These are phyloP conservation scores for Fusarium graminum DNA, from an alignment of 2,329 filamentous ascomycete species.

Conservation along the genomic window DNA sequence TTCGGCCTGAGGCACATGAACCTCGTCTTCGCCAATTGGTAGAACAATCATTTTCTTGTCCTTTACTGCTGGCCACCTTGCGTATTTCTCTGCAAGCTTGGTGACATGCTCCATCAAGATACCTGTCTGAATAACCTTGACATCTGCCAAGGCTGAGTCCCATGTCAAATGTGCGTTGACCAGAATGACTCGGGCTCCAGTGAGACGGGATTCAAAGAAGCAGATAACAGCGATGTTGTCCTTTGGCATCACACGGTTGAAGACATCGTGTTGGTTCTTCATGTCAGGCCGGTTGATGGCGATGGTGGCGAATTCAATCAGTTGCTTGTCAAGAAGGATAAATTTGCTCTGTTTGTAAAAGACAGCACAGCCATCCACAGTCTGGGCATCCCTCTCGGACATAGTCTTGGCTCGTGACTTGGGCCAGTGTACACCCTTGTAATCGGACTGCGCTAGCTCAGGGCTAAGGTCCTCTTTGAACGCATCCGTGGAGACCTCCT, in stretches of 20 bases:
- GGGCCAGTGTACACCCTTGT: slow-evolving; percentile 94
- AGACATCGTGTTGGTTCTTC: slow-evolving; percentile 97
- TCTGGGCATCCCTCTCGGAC: slow-evolving; percentile 86
- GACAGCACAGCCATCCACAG: slow-evolving; percentile 95
- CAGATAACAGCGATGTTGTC: slow-evolving; percentile 95
- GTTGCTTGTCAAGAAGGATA: slow-evolving; percentile 91
- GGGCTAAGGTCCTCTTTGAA: slow-evolving; percentile 93
- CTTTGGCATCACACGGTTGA: slow-evolving; percentile 98
- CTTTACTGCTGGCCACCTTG: slow-evolving; percentile 81
- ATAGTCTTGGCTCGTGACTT: slow-evolving; percentile 92
- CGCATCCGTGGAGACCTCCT: slow-evolving; percentile 92
- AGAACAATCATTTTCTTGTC: slow-evolving; percentile 77
- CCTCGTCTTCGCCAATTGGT: slow-evolving; percentile 60
- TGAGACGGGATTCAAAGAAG: slow-evolving; percentile 91
- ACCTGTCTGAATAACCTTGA: slow-evolving; percentile 96
- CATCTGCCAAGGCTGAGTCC: slow-evolving; percentile 91
- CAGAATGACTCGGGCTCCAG: slow-evolving; percentile 91
- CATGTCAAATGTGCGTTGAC: slow-evolving; percentile 96
- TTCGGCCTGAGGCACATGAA: slow-evolving; percentile 66
- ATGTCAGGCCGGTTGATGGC: slow-evolving; percentile 96
- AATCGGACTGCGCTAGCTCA: slow-evolving; percentile 86
- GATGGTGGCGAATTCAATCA: slow-evolving; percentile 91
- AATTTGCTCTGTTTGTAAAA: slow-evolving; percentile 98
- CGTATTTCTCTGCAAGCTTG: slow-evolving; percentile 87
- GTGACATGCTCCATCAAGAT: slow-evolving; percentile 94